phyloP scores from a whole-genome alignment of 441 rosid genomes.

The Syzygium syzygioides region DNA sequence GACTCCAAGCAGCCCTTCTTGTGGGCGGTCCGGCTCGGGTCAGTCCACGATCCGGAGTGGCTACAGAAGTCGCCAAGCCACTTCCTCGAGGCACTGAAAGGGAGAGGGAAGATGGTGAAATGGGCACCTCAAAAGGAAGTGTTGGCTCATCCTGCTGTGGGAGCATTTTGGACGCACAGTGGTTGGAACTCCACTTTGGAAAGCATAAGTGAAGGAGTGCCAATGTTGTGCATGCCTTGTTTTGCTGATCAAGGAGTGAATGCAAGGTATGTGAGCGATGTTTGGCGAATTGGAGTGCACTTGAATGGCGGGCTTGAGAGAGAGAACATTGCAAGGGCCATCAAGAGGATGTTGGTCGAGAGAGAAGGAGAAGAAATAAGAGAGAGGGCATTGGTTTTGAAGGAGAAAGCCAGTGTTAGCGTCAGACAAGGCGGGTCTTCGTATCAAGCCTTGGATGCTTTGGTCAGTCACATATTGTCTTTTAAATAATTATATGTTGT shows the following conservation, averaged over 20 bases:
- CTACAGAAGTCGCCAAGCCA: background rate
- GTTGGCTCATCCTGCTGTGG: background rate
- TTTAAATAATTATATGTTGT: background rate
- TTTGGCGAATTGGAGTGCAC: slow-evolving; percentile 29
- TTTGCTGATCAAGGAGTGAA: slow-evolving; percentile 34
- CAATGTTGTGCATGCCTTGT: slow-evolving; percentile 39
- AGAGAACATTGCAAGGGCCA: slow-evolving; percentile 21
- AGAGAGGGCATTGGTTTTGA: slow-evolving; percentile 18
- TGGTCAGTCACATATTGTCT: slow-evolving; percentile 2
- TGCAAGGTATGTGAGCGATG: slow-evolving; percentile 23
- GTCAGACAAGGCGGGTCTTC: slow-evolving; percentile 32
- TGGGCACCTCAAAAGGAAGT: slow-evolving; percentile 11
- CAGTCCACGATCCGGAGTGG: background rate
- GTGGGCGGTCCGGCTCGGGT: background rate
- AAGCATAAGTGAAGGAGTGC: slow-evolving; percentile 38
- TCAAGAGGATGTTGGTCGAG: slow-evolving; percentile 20
- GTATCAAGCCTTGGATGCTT: slow-evolving; percentile 16
- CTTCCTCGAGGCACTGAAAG: background rate
- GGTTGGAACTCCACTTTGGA: slow-evolving; percentile 44
- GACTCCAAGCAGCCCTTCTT: background rate
- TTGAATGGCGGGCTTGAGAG: slow-evolving; percentile 25
- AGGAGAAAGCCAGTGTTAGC: slow-evolving; percentile 18
- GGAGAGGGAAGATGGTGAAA: background rate
- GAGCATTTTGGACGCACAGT: slow-evolving; percentile 4
- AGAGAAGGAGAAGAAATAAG: slow-evolving; percentile 27